Percentiles rank a stretch among this genome's conserved stretches.
Conservation (phyloP, 768 basidiomycete species). For the Cubamyces sp. region DNA sequence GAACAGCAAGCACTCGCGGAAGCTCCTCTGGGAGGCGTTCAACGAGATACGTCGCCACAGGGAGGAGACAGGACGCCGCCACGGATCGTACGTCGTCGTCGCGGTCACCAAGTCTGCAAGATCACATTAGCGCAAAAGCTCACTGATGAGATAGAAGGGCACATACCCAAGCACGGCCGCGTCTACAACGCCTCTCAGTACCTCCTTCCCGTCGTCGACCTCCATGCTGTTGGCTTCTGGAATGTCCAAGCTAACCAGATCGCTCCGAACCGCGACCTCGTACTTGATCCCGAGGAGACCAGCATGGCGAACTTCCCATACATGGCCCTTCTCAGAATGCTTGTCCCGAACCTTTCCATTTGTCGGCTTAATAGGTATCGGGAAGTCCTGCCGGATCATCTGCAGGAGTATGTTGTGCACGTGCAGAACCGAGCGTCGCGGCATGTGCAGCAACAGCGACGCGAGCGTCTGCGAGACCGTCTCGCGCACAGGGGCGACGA, state of each 20-base stretch:
- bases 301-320: slow-evolving; percentile 99
- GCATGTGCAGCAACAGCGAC: slow-evolving; percentile 87
- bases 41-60: slow-evolving; percentile 84
- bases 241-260: slow-evolving; percentile 63
- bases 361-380: slow-evolving; percentile 43
- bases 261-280: slow-evolving; percentile 91
- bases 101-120: slow-evolving; percentile 75
- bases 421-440: slow-evolving; percentile 72
- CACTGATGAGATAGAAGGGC: too few relatives aligned
- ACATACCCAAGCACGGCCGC: slow-evolving; percentile 89
- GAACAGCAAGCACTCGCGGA: slow-evolving; percentile 72
- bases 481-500: slow-evolving; percentile 96
- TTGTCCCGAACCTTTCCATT: slow-evolving; percentile 28
- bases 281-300: slow-evolving; percentile 97
- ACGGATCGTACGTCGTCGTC: slow-evolving; percentile 98
- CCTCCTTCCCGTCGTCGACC: slow-evolving; percentile 49
- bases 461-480: slow-evolving; percentile 94
- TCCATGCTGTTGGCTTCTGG: slow-evolving; percentile 22
- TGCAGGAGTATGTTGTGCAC: slow-evolving; percentile 84
- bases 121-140: too few relatives aligned
- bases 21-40: slow-evolving; percentile 73
- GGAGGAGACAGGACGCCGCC: slow-evolving; percentile 88
- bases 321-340: slow-evolving; percentile 55
- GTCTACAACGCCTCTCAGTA: slow-evolving; percentile 84
- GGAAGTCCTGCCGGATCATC: slow-evolving; percentile 93